Evolutionary conservation across 2,329 filamentous ascomycete genomes (phyloP).

Genomic region (Cercospora zeae-maydis): DNA sequence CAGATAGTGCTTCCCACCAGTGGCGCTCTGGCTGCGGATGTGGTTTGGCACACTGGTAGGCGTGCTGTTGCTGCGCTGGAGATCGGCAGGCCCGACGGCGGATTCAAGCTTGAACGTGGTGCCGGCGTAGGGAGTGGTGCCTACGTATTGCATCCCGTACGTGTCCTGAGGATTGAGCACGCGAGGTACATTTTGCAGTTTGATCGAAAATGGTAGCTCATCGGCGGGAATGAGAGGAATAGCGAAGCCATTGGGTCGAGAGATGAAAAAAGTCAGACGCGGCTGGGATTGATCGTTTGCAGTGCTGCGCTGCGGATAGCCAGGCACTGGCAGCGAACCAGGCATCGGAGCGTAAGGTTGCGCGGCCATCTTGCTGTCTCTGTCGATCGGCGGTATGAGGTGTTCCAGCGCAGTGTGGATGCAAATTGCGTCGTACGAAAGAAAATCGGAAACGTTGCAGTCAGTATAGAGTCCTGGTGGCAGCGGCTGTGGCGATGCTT

Average conservation of each 20-base stretch:
- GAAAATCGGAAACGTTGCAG: neutral
- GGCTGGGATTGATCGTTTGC: constrained; percentile 13
- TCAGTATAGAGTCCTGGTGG: neutral
- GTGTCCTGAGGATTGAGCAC: constrained; percentile 34
- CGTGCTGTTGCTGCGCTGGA: constrained; percentile 22
- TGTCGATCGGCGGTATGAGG: neutral
- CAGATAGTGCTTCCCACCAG: constrained; percentile 19
- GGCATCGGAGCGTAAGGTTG: constrained; percentile 10
- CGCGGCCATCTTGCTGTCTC: constrained; percentile 4
- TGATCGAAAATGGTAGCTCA: constrained; percentile 40
- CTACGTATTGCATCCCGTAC: constrained; percentile 34
- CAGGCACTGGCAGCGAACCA: constrained; percentile 7
- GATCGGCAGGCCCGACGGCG: neutral
- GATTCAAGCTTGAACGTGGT: constrained; percentile 27
- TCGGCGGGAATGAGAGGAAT: constrained; percentile 45
- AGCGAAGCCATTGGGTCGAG: constrained; percentile 35
- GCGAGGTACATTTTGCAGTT: constrained; percentile 39
- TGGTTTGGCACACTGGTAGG: constrained; percentile 16
- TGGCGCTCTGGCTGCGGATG: constrained; percentile 19
- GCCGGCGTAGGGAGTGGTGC: constrained; percentile 28
- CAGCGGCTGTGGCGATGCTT: neutral
- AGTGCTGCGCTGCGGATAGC: constrained; percentile 9
- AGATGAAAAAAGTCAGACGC: constrained; percentile 39
- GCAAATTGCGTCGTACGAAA: constrained; percentile 4
- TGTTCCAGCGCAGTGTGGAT: neutral